Evolutionary conservation across 192 early-diverging fungal genomes (phyloP), one percentile per base, ranked within the genome.

Genomic region (Chytriomyces sp.): DNA sequence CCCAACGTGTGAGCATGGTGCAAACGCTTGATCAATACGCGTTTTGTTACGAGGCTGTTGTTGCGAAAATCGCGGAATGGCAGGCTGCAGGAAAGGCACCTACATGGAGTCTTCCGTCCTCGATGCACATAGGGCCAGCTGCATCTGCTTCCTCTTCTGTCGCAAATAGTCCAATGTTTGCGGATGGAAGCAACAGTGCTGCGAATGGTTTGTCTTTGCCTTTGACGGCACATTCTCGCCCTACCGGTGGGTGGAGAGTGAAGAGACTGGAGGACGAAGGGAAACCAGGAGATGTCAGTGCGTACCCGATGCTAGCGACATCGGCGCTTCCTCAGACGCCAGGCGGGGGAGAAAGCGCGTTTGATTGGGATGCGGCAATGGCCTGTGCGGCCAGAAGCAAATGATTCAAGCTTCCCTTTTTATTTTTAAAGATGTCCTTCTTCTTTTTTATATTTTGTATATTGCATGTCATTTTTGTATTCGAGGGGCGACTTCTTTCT

Each of bases 1-100:
- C 77, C 35, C 80, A 85, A 50, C 77, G 89, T 0, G 78, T 86
- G 44, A 66, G 64, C 47, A 83, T 84, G 75, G 89, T 91, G 23
- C 89, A 91, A 77, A 86, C 89, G 16, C 13, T 84, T 5, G 81
- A 87, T 66, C 89, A 91, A 72, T 91, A 79, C 71, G 70, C 64
- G 65, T 86, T 90, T 59, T 83, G 82, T 67, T 91, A 91, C 74
- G 87, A 90, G 62, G 86, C 83, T 5, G 78, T 90, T 11, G 50
- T 87, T 61, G 72, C 77, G 20, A 59, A 80, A 44, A 11, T 89
- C 23, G 45, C 67, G 18, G 80, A 88, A 24, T 84, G 82, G 84
- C 24, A 20, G n/a, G 48, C 46, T 24, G 48, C 70, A 9, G 50
- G 53, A 11, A 23, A 28, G 13, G n/a, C 9, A n/a, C n/a, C 59